A percentile compares a stretch with the other conserved stretches of the same genome.
Conservation (phyloP, 202 grass and related monocot species). For the Setaria viridis region DNA sequence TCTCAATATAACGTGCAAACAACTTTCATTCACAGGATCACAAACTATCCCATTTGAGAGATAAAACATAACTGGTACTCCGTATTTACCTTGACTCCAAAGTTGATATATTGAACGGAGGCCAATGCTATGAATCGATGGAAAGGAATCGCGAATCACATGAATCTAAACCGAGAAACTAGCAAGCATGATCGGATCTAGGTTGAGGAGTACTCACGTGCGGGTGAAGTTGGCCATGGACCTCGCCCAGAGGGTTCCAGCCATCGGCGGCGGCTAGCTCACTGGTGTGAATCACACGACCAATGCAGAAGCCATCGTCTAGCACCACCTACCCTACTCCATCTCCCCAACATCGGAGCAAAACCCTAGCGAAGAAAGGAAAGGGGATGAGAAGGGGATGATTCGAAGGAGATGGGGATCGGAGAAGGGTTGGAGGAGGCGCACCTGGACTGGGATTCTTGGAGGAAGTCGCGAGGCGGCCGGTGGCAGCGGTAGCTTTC, state of each 20-base stretch:
- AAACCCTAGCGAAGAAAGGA: too few species aligned
- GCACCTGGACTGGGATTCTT: too few species aligned
- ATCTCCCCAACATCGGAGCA: too few species aligned
- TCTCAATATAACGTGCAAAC: background rate
- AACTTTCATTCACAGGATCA: background rate
- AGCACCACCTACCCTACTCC: too few species aligned
- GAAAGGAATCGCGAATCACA: background rate
- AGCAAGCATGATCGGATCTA: conserved; percentile 4
- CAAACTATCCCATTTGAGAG: background rate
- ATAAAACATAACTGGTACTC: background rate
- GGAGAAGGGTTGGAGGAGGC: too few species aligned
- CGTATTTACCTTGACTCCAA: conserved; percentile 70
- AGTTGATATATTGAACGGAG: conserved; percentile 57
- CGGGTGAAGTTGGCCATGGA: conserved; percentile 97
- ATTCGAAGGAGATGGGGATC: too few species aligned
- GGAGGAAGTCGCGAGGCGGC: too few species aligned
- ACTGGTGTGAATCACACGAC: too few species aligned
- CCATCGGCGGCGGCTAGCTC: conserved; percentile 30
- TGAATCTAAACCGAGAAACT: background rate
- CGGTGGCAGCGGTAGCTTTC: too few species aligned
- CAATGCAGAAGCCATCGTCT: too few species aligned
- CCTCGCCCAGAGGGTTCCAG: conserved; percentile 62
- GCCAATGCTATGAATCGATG: background rate
- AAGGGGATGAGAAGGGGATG: too few species aligned
- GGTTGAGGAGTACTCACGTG: conserved; percentile 60